phyloP scores from a whole-genome alignment of 1,284 basidiomycete genomes.

The Trametes sp. region DNA sequence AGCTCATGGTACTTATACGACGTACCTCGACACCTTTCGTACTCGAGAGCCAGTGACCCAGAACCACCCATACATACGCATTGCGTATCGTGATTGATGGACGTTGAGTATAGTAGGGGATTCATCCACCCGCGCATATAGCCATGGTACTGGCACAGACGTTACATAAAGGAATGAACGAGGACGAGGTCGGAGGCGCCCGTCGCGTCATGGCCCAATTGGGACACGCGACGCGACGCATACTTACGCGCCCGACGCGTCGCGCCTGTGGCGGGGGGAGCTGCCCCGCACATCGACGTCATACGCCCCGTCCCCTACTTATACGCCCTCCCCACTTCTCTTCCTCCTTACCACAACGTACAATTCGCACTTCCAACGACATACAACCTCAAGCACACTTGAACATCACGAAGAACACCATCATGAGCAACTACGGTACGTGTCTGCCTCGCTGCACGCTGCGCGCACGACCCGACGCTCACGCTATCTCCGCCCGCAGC shows the following conservation, averaged over 20 bases:
- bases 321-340: not conserved
- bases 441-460: not conserved
- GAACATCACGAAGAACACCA: no score
- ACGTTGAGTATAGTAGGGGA: no score
- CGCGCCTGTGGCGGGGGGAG: constrained; percentile 16
- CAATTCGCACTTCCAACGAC: not conserved
- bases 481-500: not conserved
- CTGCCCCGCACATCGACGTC: constrained; percentile 17
- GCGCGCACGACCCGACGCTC: no score
- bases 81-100: no score
- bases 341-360: not conserved
- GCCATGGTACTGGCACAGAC: no score
- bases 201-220: not conserved
- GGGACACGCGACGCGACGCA: not conserved
- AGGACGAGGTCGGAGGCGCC: constrained; percentile 3
- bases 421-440: constrained; percentile 19
- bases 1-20: no score
- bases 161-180: no score
- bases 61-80: no score
- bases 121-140: no score
- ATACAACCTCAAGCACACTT: not conserved
- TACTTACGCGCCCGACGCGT: not conserved
- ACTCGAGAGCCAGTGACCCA: no score
- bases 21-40: no score
- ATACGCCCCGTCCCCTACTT: not conserved